These are phyloP conservation scores for Venturia oleaginea DNA, from an alignment of 2,329 filamentous ascomycete genomes.

Conservation along the genomic window DNA sequence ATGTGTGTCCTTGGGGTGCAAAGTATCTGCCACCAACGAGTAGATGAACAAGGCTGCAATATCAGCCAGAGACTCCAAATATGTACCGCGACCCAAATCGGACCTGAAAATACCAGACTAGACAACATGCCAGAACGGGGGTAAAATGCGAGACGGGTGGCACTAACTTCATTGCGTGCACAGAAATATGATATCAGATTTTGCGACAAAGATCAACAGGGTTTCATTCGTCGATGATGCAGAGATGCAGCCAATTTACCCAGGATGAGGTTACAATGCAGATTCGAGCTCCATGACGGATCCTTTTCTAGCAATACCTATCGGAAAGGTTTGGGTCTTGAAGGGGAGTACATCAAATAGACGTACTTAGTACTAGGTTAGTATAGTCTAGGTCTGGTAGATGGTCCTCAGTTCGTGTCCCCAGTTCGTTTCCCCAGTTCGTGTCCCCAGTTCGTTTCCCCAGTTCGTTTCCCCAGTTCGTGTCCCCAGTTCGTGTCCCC, in stretches of 20 bases:
- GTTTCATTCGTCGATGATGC: neutral
- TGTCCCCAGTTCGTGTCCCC: neutral
- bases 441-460: too few relatives aligned
- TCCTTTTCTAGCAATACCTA: too few relatives aligned
- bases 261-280: neutral
- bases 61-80: conserved; percentile 9
- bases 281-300: too few relatives aligned
- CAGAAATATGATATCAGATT: neutral
- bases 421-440: too few relatives aligned
- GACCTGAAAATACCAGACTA: neutral
- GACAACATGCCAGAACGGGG: neutral
- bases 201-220: neutral
- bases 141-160: neutral
- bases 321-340: too few relatives aligned
- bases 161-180: neutral
- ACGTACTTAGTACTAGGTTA: neutral
- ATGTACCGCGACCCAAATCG: neutral
- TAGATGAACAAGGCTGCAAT: neutral
- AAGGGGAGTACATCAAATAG: too few relatives aligned
- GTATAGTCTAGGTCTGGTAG: neutral
- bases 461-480: too few relatives aligned
- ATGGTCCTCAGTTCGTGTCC: too few relatives aligned
- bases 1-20: neutral
- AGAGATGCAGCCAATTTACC: neutral
- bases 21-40: neutral